These are phyloP conservation scores for Aspergillus floridensis DNA, from an alignment of 2,329 filamentous ascomycete genomes.

Conservation along the genomic window DNA sequence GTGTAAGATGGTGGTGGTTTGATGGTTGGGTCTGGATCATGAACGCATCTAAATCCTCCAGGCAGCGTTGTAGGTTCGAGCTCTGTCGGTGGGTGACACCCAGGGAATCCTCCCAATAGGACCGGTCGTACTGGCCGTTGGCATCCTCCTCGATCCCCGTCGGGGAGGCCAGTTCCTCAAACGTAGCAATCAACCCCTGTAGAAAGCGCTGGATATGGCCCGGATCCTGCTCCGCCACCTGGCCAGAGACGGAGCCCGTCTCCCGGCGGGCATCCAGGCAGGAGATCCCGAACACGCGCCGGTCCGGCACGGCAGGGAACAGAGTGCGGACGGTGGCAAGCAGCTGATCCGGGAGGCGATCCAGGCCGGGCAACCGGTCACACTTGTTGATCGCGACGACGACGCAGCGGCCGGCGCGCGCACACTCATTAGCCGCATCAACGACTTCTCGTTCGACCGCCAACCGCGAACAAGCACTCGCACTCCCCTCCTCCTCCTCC, in stretches of 20 bases:
- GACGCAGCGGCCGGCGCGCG: constrained; percentile 51
- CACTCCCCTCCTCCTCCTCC: constrained; percentile 15
- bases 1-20: constrained; percentile 14
- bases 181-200: constrained; percentile 63
- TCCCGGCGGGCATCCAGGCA: constrained; percentile 59
- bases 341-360: constrained; percentile 20
- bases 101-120: constrained; percentile 76
- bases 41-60: constrained; percentile 70
- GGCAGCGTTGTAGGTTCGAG: constrained; percentile 72
- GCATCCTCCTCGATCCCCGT: constrained; percentile 32
- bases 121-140: constrained; percentile 53
- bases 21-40: constrained; percentile 59
- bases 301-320: constrained; percentile 43
- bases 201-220: constrained; percentile 70
- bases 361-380: constrained; percentile 45
- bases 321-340: constrained; percentile 41
- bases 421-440: constrained; percentile 52
- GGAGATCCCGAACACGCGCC: constrained; percentile 64
- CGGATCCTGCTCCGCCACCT: constrained; percentile 44
- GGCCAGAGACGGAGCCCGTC: not conserved
- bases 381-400: constrained; percentile 62
- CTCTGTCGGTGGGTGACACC: constrained; percentile 89
- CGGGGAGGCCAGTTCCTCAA: constrained; percentile 51
- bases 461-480: constrained; percentile 27
- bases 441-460: constrained; percentile 57